phyloP scores from a whole-genome alignment of 495 filamentous ascomycete species.

The Annulohypoxylon nitens region DNA sequence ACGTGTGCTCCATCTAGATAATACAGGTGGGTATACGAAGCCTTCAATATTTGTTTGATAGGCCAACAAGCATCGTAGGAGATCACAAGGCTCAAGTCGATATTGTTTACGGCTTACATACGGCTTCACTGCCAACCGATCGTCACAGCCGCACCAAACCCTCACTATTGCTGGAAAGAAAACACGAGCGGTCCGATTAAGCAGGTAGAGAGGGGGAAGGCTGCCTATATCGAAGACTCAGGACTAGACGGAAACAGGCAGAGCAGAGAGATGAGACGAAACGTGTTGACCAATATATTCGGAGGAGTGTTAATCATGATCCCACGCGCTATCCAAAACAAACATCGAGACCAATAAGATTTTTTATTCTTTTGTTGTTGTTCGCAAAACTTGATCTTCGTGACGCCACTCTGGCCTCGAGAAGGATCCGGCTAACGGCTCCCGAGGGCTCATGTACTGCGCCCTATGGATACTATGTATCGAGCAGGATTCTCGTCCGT shows the following conservation, averaged over 20 bases:
- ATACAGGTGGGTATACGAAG: background rate
- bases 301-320: background rate
- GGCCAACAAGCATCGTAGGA: background rate
- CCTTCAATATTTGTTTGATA: background rate
- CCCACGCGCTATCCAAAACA: slow-evolving; percentile 1
- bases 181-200: slow-evolving; percentile 8
- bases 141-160: slow-evolving; percentile 14
- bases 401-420: slow-evolving; percentile 1
- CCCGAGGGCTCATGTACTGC: slow-evolving; percentile 6
- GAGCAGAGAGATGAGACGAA: background rate
- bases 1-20: background rate
- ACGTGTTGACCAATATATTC: background rate
- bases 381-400: slow-evolving; percentile 23
- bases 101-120: background rate
- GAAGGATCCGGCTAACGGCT: slow-evolving; percentile 35
- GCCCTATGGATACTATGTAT: background rate
- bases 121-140: background rate
- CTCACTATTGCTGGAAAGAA: slow-evolving; percentile 3
- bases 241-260: slow-evolving; percentile 3
- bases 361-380: background rate
- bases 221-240: background rate
- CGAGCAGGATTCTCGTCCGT: slow-evolving; percentile 15
- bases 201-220: background rate
- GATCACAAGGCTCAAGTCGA: background rate
- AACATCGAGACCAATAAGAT: slow-evolving; percentile 11